Evolutionary conservation across 345 rosid species (phyloP).

Genomic region (Salix dunnii): DNA sequence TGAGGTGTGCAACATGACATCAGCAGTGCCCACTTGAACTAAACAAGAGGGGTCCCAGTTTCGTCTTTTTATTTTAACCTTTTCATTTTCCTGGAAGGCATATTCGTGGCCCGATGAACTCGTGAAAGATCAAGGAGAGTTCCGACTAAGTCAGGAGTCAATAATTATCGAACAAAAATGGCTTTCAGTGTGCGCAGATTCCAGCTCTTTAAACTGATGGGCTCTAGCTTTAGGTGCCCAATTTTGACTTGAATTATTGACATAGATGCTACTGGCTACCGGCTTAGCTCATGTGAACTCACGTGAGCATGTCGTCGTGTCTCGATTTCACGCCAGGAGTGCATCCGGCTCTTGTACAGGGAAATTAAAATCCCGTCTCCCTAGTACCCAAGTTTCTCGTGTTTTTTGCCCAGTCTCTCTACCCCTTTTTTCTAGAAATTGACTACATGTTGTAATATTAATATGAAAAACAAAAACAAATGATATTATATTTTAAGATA

Average conservation of each 20-base stretch:
- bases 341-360: background rate
- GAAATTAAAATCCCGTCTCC: background rate
- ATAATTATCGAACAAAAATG: background rate
- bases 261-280: background rate
- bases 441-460: too few species aligned
- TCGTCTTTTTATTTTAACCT: too few species aligned
- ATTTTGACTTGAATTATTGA: background rate
- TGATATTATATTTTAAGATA: too few species aligned
- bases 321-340: background rate
- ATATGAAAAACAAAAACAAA: too few species aligned
- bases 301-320: background rate
- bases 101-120: background rate
- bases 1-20: background rate
- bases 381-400: background rate
- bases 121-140: background rate
- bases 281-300: background rate
- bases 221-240: background rate
- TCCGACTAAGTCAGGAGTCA: conserved; percentile 2
- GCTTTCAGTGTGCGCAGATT: background rate
- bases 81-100: background rate
- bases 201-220: background rate
- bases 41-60: background rate
- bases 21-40: background rate
- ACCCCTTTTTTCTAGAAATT: background rate
- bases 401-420: background rate